These are phyloP conservation scores for Alloteropsis semialata DNA, from an alignment of 176 grass and related monocot genomes.

Conservation along the genomic window DNA sequence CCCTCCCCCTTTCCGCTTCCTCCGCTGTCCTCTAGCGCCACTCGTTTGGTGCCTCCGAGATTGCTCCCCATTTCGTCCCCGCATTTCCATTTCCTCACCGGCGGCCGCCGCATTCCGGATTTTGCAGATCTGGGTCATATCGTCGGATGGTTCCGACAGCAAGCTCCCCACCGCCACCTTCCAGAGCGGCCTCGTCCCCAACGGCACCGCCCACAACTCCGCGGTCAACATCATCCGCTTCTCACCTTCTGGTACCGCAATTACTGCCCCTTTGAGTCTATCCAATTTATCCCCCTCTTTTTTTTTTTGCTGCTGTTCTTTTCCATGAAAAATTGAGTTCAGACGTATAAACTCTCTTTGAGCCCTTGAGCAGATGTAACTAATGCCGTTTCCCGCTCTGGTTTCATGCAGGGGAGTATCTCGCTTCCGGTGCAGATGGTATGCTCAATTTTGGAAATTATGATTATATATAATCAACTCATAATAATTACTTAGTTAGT, in stretches of 20 bases:
- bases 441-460: constrained; percentile 23
- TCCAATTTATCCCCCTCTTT: too few relatives aligned
- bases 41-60: background rate
- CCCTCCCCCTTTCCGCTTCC: background rate
- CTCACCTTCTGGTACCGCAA: constrained; percentile 67
- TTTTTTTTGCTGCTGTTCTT: background rate
- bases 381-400: background rate
- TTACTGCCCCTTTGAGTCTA: background rate
- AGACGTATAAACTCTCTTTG: background rate
- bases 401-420: constrained; percentile 62
- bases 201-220: constrained; percentile 71
- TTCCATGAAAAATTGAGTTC: background rate
- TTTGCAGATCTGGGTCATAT: constrained; percentile 70
- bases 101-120: background rate
- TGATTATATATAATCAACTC: background rate
- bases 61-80: background rate
- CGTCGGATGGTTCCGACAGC: constrained; percentile 49
- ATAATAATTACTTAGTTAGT: too few relatives aligned
- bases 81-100: background rate
- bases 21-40: background rate
- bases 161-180: constrained; percentile 76
- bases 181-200: constrained; percentile 63
- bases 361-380: background rate
- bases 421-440: constrained; percentile 91
- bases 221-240: constrained; percentile 92